Base-by-base conservation (phyloP, 345 rosid species). In the Microcos paniculata region DNA sequence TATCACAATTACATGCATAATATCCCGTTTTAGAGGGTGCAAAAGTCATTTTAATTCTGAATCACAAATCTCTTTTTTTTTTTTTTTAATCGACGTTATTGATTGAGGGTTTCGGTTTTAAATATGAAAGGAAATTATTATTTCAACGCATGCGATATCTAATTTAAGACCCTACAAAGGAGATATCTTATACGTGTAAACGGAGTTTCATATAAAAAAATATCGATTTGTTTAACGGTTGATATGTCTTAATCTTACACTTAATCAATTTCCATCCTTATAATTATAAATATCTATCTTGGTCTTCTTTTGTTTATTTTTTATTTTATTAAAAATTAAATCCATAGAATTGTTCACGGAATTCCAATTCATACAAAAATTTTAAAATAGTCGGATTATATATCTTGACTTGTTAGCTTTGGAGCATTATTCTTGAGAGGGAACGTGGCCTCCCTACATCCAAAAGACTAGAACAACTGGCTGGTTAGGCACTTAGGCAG, bases 391-490 rank as follows among this genome's bases (percentile, higher is more conserved):
- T 79, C 64, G 31, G 74, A 55, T 65, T 78, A 35, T 35, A 35
- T 35, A 75, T 75, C 76, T 70, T 58, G 73, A 63, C 75, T 75
- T 38, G 48, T 19, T 31, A 24, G 62, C 24, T 48, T 67, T 13
- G 35, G 28, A 68, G n/a, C 40, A 38, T 51, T 10, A 35, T 70
- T 19, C 38, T 52, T 23, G 1, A 28, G 7, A 21, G 63, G 1
- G 28, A 66, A 82, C 83, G 83, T 80, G 84, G 85, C 83, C 58
- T 43, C 15, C 11, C 35, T 67, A 24, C 55, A 70, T 61, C 88
- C 87, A 79, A 58, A 33, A 18, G 30, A 52, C 6, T 70, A 21
- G 38, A 68, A 61, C 79, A 76, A 71, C 74, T 80, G 58, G 38
- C 21, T 5, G 75, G 81, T 69, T 79, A 62, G 72, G 82, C 78